Evolutionary conservation across 2,329 filamentous ascomycete species (phyloP).

Genomic region (Meredithiella fracta): DNA sequence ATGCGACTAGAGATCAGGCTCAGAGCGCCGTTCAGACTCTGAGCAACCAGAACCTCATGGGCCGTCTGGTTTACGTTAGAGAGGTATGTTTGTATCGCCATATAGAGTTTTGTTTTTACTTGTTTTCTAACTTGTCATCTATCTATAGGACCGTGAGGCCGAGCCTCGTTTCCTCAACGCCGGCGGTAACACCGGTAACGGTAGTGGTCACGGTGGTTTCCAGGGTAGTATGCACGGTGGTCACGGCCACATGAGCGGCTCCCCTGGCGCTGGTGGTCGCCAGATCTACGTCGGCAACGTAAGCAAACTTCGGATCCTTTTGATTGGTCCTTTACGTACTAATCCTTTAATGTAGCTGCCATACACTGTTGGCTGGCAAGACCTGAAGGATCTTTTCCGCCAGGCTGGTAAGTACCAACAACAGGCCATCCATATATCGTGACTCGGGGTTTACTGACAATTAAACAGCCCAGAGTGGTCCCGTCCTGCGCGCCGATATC

Average conservation of each 20-base stretch:
- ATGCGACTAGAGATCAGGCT: conserved; percentile 97
- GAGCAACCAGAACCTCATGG: conserved; percentile 99
- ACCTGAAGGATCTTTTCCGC: conserved; percentile 95
- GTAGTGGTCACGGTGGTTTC: conserved; percentile 39
- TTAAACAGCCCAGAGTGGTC: conserved; percentile 40
- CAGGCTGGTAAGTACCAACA: conserved; percentile 63
- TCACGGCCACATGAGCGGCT: conserved; percentile 36
- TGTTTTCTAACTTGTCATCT: neutral
- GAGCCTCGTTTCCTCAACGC: conserved; percentile 78
- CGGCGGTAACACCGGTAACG: conserved; percentile 36
- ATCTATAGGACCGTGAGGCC: conserved; percentile 77
- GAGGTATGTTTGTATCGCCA: conserved; percentile 73
- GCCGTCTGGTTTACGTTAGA: conserved; percentile 92
- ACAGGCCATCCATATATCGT: neutral
- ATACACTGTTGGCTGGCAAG: conserved; percentile 96
- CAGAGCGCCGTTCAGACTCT: conserved; percentile 93
- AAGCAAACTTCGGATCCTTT: conserved; percentile 36
- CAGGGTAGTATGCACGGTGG: conserved; percentile 23
- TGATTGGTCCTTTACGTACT: conserved; percentile 19
- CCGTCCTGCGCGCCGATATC: conserved; percentile 87
- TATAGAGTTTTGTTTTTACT: too few relatives aligned
- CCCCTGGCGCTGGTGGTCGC: conserved; percentile 43
- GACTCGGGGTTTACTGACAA: conserved; percentile 1
- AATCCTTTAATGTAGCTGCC: conserved; percentile 53
- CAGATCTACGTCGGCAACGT: conserved; percentile 98